phyloP scores from a whole-genome alignment of 2,329 filamentous ascomycete genomes.

The Moelleriella libera region DNA sequence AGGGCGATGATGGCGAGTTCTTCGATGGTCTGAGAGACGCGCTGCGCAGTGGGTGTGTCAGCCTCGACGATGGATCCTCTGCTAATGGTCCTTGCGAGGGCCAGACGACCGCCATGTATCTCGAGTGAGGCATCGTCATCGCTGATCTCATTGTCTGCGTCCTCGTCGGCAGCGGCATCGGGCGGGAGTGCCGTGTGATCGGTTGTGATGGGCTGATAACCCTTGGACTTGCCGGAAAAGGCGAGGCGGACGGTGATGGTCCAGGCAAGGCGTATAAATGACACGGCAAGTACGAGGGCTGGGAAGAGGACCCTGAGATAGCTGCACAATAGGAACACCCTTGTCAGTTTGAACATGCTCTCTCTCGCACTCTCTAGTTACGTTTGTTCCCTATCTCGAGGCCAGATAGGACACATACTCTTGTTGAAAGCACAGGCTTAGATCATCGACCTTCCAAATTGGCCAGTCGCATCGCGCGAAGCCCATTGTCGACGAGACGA shows the following conservation, averaged over 20 bases:
- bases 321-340: constrained; percentile 8
- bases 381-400: too few relatives aligned
- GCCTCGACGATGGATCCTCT: constrained; percentile 53
- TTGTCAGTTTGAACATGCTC: not conserved
- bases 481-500: constrained; percentile 18
- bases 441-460: constrained; percentile 50
- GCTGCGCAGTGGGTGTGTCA: constrained; percentile 62
- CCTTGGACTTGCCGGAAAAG: constrained; percentile 32
- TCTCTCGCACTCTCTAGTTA: too few relatives aligned
- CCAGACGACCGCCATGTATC: constrained; percentile 41
- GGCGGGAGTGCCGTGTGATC: constrained; percentile 39
- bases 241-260: constrained; percentile 41
- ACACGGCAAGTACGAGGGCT: constrained; percentile 53
- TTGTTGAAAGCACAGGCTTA: constrained; percentile 47
- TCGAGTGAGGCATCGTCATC: constrained; percentile 44
- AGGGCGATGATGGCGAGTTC: constrained; percentile 59
- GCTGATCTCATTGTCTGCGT: constrained; percentile 33
- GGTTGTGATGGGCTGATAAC: constrained; percentile 40
- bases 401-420: constrained; percentile 38
- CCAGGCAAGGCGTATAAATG: constrained; percentile 49
- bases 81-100: constrained; percentile 46
- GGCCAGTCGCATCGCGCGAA: constrained; percentile 43
- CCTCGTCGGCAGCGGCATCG: constrained; percentile 10
- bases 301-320: constrained; percentile 60
- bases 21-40: constrained; percentile 58